phyloP scores from a whole-genome alignment of 805 yeast genomes.

The Saturnispora kantuleensis region DNA sequence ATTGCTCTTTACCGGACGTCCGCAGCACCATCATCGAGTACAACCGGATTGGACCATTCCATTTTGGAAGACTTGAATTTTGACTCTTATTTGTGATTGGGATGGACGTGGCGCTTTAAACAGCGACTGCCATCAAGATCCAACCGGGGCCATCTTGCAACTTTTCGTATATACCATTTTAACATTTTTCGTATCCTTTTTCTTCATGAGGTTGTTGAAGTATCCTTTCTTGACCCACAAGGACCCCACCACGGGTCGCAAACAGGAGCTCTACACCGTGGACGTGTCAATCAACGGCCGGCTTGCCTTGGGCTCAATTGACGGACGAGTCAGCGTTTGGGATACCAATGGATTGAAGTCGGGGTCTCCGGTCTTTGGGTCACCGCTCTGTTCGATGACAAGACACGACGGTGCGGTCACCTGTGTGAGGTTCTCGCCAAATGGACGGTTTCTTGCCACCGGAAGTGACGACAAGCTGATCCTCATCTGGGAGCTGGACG shows the following conservation, averaged over 20 bases:
- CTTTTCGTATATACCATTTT: neutral
- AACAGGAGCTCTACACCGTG: conserved; percentile 78
- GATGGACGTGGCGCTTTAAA: too few relatives aligned
- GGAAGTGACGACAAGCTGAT: conserved; percentile 94
- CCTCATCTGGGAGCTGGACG: conserved; percentile 89
- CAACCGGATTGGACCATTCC: too few relatives aligned
- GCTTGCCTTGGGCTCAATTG: conserved; percentile 88
- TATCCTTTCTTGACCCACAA: conserved; percentile 10
- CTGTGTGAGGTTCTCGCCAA: conserved; percentile 84
- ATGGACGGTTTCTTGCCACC: conserved; percentile 81
- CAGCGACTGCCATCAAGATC: too few relatives aligned
- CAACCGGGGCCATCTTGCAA: neutral
- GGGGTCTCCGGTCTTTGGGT: conserved; percentile 16
- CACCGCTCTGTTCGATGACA: conserved; percentile 82
- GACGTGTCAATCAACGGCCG: conserved; percentile 78
- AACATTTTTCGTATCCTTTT: neutral
- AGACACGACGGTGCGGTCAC: conserved; percentile 97
- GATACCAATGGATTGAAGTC: conserved; percentile 16
- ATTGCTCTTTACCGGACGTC: neutral
- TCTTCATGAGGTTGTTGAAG: conserved; percentile 1
- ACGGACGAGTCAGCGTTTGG: conserved; percentile 92
- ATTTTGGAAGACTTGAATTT: neutral
- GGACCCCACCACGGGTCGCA: conserved; percentile 43
- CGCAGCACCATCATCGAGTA: too few relatives aligned
- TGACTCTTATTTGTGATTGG: neutral